These are phyloP conservation scores for Pleurotus tuber-regium DNA, from an alignment of 768 basidiomycete genomes.

Conservation along the genomic window DNA sequence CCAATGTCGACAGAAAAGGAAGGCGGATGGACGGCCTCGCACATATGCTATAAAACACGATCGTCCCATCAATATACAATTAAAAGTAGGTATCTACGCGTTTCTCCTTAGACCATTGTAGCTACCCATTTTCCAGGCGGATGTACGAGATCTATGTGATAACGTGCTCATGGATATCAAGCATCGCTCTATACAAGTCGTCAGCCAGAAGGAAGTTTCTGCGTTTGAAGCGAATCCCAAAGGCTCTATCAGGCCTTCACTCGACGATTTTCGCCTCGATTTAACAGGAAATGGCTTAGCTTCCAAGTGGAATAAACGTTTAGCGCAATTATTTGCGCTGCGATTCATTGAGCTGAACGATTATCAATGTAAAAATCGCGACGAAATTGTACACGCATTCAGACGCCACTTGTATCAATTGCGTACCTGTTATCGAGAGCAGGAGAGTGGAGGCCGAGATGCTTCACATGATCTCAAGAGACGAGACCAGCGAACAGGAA, in stretches of 20 bases:
- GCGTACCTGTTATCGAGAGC: too few species aligned
- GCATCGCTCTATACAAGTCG: background rate
- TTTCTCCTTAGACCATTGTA: background rate
- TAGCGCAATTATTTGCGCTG: background rate
- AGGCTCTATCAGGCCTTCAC: background rate
- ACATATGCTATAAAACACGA: too few species aligned
- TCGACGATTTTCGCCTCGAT: conserved; percentile 4
- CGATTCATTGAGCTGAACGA: background rate
- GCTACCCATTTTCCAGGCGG: background rate
- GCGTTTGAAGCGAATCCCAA: background rate
- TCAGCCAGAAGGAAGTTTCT: background rate
- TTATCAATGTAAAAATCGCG: conserved; percentile 3
- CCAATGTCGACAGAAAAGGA: too few species aligned
- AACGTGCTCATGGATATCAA: background rate
- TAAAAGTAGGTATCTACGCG: too few species aligned
- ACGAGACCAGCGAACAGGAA: too few species aligned
- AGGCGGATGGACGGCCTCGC: too few species aligned
- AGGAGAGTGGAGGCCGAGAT: too few species aligned
- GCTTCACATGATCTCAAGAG: too few species aligned
- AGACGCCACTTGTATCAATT: background rate
- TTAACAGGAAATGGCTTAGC: background rate
- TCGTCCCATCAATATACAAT: too few species aligned
- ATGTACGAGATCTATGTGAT: background rate
- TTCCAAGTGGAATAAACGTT: conserved; percentile 4
- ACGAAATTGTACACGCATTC: background rate